These are phyloP conservation scores for Cyberlindnera euphorbiae DNA, from an alignment of 805 yeast genomes.

Conservation along the genomic window DNA sequence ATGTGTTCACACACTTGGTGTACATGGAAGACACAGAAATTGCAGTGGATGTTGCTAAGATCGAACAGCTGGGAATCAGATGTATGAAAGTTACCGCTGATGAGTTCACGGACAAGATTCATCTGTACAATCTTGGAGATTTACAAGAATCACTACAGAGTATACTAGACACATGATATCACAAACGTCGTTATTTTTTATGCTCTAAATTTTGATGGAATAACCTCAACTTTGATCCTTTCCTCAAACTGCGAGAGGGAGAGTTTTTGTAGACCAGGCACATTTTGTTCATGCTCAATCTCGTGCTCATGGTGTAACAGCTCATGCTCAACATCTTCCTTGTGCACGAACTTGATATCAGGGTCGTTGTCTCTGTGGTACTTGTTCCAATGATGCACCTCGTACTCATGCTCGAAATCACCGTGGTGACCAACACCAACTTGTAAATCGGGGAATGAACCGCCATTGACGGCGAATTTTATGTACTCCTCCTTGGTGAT, in stretches of 20 bases:
- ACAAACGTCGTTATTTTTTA: neutral
- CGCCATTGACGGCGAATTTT: conserved; percentile 53
- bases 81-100: conserved; percentile 38
- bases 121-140: conserved; percentile 38
- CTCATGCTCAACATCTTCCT: conserved; percentile 74
- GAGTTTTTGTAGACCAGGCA: conserved; percentile 35
- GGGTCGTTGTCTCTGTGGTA: conserved; percentile 77
- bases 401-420: conserved; percentile 90
- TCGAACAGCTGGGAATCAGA: conserved; percentile 40
- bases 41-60: conserved; percentile 37
- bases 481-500: conserved; percentile 69
- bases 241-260: conserved; percentile 36
- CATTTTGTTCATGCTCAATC: conserved; percentile 74
- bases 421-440: conserved; percentile 93
- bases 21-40: conserved; percentile 50
- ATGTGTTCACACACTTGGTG: conserved; percentile 60
- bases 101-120: conserved; percentile 22
- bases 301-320: conserved; percentile 47
- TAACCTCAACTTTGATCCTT: conserved; percentile 31
- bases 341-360: conserved; percentile 72
- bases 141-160: conserved; percentile 29
- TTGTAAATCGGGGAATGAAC: conserved; percentile 85
- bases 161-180: conserved; percentile 1
- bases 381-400: conserved; percentile 90
- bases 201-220: conserved; percentile 33